These are phyloP conservation scores for Crotalaria pallida DNA, from an alignment of 306 rosid species.

Conservation along the genomic window DNA sequence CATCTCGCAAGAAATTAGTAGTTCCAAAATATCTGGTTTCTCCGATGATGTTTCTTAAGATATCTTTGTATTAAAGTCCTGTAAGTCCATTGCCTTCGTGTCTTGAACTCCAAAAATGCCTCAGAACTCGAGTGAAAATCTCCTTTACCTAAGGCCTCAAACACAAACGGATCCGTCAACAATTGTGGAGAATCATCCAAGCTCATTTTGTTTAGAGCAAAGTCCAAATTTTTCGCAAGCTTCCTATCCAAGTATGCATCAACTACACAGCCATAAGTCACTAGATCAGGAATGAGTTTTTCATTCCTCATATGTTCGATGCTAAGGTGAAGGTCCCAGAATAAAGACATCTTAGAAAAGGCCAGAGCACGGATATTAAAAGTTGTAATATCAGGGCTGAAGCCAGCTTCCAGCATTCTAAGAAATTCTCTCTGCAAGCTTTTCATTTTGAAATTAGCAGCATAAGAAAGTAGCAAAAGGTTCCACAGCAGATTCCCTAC, in stretches of 20 bases:
- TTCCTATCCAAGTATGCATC: constrained; percentile 70
- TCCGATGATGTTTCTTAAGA: constrained; percentile 57
- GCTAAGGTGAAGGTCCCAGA: constrained; percentile 96
- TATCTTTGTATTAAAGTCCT: constrained; percentile 44
- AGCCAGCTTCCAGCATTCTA: constrained; percentile 68
- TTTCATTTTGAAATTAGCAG: constrained; percentile 88
- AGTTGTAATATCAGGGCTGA: constrained; percentile 71
- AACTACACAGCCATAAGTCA: constrained; percentile 86
- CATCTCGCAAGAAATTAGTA: constrained; percentile 34
- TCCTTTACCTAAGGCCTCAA: constrained; percentile 90
- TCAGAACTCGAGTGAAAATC: constrained; percentile 77
- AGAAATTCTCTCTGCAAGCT: constrained; percentile 82
- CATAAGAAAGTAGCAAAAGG: constrained; percentile 75
- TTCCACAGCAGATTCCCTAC: constrained; percentile 86
- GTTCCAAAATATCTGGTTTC: constrained; percentile 82
- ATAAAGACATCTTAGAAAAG: constrained; percentile 81
- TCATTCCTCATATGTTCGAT: constrained; percentile 76
- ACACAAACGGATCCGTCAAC: constrained; percentile 67
- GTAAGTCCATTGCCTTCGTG: constrained; percentile 56
- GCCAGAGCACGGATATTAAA: constrained; percentile 83
- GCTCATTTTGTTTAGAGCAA: constrained; percentile 56
- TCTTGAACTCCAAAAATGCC: constrained; percentile 61
- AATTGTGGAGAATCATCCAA: constrained; percentile 43
- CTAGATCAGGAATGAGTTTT: constrained; percentile 69
- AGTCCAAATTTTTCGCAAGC: constrained; percentile 73